Evolutionary conservation across 176 grass and related monocot species (phyloP).

Genomic region (Areca catechu): DNA sequence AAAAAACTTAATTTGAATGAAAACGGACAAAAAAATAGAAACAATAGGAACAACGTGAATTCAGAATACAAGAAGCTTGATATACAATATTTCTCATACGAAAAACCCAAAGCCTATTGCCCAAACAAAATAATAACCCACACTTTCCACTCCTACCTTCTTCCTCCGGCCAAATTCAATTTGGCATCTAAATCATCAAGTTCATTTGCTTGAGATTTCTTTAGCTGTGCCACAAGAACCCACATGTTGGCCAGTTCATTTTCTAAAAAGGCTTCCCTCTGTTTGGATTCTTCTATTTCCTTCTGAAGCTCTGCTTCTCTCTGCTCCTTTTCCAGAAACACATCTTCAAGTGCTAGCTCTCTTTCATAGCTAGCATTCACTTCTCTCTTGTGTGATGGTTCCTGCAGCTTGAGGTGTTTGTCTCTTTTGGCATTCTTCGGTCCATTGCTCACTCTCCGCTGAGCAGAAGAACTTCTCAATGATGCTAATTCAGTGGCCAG

Average conservation of each 20-base stretch:
- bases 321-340: slow-evolving; percentile 57
- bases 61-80: too few species aligned
- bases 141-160: too few species aligned
- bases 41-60: too few species aligned
- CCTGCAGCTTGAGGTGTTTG: slow-evolving; percentile 47
- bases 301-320: slow-evolving; percentile 76
- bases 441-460: slow-evolving; percentile 53
- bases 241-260: slow-evolving; percentile 95
- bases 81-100: too few species aligned
- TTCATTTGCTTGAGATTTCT: slow-evolving; percentile 53
- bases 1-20: too few species aligned
- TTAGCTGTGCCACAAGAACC: slow-evolving; percentile 85
- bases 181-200: slow-evolving; percentile 37
- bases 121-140: too few species aligned
- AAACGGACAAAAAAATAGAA: too few species aligned
- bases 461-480: slow-evolving; percentile 45
- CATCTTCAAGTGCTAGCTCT: slow-evolving; percentile 44
- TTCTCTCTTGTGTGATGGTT: slow-evolving; percentile 57
- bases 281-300: slow-evolving; percentile 71
- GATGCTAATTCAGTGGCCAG: slow-evolving; percentile 62
- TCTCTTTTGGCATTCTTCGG: slow-evolving; percentile 52
- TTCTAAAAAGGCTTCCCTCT: slow-evolving; percentile 83
- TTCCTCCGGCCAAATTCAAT: not conserved
- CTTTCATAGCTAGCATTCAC: slow-evolving; percentile 46
- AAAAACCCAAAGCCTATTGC: too few species aligned